These are phyloP conservation scores for Phytopythium helicoides DNA, from an alignment of 352 stramenopile species.

Conservation along the genomic window DNA sequence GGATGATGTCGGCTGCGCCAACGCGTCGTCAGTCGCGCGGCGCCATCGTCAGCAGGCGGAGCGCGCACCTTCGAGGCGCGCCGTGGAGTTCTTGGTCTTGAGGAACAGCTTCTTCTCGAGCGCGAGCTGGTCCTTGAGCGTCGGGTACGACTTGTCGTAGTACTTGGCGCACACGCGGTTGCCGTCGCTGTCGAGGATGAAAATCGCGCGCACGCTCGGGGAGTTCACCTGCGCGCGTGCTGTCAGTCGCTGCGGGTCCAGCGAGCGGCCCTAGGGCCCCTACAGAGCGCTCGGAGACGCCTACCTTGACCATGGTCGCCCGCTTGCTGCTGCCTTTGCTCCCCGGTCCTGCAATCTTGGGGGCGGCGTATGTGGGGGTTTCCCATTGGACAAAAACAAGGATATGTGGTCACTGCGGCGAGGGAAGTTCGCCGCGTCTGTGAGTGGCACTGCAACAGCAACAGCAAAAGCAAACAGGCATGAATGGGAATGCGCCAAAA, in stretches of 20 bases:
- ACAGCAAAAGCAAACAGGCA: no score
- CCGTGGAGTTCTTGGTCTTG: conserved; percentile 89
- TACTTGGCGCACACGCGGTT: conserved; percentile 91
- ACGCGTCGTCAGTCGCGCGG: background rate
- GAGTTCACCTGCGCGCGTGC: conserved; percentile 36
- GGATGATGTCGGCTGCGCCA: conserved; percentile 75
- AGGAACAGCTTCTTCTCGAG: conserved; percentile 90
- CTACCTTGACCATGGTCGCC: conserved; percentile 63
- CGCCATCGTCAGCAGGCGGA: conserved; percentile 1
- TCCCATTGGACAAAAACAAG: conserved; percentile 49
- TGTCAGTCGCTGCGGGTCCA: background rate
- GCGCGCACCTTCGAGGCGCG: conserved; percentile 72
- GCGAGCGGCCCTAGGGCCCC: background rate
- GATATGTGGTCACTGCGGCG: background rate
- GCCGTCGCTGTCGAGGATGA: conserved; percentile 86
- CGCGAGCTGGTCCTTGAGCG: conserved; percentile 80
- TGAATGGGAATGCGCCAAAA: background rate
- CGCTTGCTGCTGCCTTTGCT: background rate
- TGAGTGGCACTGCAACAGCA: no score
- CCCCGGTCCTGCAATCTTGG: conserved; percentile 4
- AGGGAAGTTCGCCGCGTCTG: background rate
- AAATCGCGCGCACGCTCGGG: conserved; percentile 87
- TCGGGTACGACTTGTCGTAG: conserved; percentile 89
- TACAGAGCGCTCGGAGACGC: background rate
- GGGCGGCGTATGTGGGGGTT: conserved; percentile 37